Conservation (phyloP, 129 eudicot genomes). For the Ambrosia artemisiifolia region DNA sequence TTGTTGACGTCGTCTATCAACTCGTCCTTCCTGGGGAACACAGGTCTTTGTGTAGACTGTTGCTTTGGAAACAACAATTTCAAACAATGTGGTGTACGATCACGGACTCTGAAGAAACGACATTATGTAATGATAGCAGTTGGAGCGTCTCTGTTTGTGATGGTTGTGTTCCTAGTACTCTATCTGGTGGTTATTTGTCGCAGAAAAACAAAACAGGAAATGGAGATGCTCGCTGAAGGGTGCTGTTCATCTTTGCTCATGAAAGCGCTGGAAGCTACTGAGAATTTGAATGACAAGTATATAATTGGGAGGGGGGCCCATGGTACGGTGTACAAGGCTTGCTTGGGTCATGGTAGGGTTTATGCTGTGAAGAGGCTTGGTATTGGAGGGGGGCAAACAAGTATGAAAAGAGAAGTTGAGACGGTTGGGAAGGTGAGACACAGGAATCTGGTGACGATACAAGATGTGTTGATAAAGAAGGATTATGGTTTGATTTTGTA, state of each 20-base stretch:
- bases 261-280: constrained; percentile 69
- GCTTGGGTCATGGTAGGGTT: constrained; percentile 46
- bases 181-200: constrained; percentile 27
- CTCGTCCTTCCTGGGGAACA: constrained; percentile 58
- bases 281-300: constrained; percentile 56
- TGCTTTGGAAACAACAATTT: constrained; percentile 36
- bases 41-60: constrained; percentile 56
- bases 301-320: constrained; percentile 87
- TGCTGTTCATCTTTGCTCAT: constrained; percentile 53
- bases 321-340: constrained; percentile 82
- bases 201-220: constrained; percentile 29
- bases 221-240: constrained; percentile 41
- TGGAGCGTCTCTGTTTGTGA: constrained; percentile 34
- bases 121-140: constrained; percentile 42
- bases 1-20: constrained; percentile 44
- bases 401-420: constrained; percentile 84
- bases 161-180: constrained; percentile 35
- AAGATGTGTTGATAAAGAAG: constrained; percentile 61
- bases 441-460: constrained; percentile 64
- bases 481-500: constrained; percentile 68
- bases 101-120: constrained; percentile 33
- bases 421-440: constrained; percentile 84
- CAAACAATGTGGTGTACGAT: constrained; percentile 39
- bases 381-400: constrained; percentile 50
- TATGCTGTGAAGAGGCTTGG: constrained; percentile 70